A percentile compares a stretch with the other conserved stretches of the same genome.
Evolutionary conservation across 2,329 filamentous ascomycete species (phyloP).

Genomic region (Lachnellula occidentalis): DNA sequence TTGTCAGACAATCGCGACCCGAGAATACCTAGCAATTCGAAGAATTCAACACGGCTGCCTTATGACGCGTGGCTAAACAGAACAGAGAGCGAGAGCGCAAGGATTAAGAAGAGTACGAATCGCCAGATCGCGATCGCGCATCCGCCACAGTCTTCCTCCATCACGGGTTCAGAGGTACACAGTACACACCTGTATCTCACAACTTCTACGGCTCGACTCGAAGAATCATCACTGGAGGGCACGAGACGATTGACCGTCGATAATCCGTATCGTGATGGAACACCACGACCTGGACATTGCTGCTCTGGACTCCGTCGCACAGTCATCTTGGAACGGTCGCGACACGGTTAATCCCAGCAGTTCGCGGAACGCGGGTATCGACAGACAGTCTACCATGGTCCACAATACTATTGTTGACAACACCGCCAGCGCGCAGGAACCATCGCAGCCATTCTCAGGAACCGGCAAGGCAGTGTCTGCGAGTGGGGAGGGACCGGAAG

Average conservation of each 20-base stretch:
- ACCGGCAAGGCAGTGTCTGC: conserved; percentile 8
- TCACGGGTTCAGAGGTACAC: neutral
- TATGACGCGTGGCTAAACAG: conserved; percentile 9
- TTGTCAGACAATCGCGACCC: neutral
- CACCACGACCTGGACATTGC: conserved; percentile 26
- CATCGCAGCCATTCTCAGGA: conserved; percentile 4
- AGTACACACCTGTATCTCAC: neutral
- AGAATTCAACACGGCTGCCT: conserved; percentile 5
- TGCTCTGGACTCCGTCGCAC: conserved; percentile 21
- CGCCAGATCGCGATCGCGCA: conserved; percentile 7
- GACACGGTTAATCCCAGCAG: conserved; percentile 17
- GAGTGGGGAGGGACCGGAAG: conserved; percentile 5
- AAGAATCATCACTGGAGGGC: neutral
- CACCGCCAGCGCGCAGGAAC: conserved; percentile 9
- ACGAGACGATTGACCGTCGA: neutral
- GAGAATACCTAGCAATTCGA: neutral
- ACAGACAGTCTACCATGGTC: conserved; percentile 17
- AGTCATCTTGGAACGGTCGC: conserved; percentile 17
- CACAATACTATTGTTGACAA: conserved; percentile 21
- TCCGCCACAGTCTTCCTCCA: neutral
- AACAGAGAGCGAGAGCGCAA: too few species aligned
- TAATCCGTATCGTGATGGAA: conserved; percentile 18
- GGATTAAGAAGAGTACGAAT: neutral
- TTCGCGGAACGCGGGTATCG: conserved; percentile 21
- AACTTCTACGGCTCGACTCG: neutral